A percentile compares a stretch with the other conserved stretches of the same genome.
These are phyloP conservation scores for Quercus tomentella DNA, from an alignment of 331 rosid genomes.

Conservation along the genomic window DNA sequence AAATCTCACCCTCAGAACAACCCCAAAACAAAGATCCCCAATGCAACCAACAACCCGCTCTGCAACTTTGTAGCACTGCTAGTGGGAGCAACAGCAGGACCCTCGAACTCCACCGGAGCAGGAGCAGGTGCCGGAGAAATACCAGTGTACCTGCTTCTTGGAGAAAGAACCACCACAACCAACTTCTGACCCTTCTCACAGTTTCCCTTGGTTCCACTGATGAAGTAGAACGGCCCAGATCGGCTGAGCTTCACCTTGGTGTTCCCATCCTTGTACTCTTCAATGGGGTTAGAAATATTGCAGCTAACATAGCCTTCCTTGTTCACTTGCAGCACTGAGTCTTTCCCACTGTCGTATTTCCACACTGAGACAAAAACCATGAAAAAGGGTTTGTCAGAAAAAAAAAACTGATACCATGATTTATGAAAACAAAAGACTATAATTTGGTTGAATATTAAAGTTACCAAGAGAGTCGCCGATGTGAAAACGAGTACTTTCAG, in stretches of 20 bases:
- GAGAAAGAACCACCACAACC: conserved; percentile 65
- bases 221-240: conserved; percentile 73
- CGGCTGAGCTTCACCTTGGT: conserved; percentile 62
- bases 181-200: conserved; percentile 85
- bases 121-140: conserved; percentile 66
- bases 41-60: conserved; percentile 31
- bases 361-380: conserved; percentile 38
- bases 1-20: conserved; percentile 20
- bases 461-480: conserved; percentile 74
- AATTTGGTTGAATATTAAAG: background rate
- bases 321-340: conserved; percentile 72
- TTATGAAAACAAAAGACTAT: background rate
- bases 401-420: background rate
- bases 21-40: conserved; percentile 39
- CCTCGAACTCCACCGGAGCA: conserved; percentile 50
- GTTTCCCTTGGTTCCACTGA: conserved; percentile 73
- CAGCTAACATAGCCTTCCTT: conserved; percentile 56
- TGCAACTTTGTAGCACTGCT: conserved; percentile 43
- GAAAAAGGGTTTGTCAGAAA: background rate
- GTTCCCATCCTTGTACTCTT: conserved; percentile 50
- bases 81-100: conserved; percentile 80
- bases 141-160: conserved; percentile 22
- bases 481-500: conserved; percentile 56
- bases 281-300: conserved; percentile 42
- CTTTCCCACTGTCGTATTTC: conserved; percentile 72